Evolutionary conservation across 163 green algal genomes (phyloP), one percentile per base, ranked within the genome.

Genomic region (Trebouxiophyceae sp.): DNA sequence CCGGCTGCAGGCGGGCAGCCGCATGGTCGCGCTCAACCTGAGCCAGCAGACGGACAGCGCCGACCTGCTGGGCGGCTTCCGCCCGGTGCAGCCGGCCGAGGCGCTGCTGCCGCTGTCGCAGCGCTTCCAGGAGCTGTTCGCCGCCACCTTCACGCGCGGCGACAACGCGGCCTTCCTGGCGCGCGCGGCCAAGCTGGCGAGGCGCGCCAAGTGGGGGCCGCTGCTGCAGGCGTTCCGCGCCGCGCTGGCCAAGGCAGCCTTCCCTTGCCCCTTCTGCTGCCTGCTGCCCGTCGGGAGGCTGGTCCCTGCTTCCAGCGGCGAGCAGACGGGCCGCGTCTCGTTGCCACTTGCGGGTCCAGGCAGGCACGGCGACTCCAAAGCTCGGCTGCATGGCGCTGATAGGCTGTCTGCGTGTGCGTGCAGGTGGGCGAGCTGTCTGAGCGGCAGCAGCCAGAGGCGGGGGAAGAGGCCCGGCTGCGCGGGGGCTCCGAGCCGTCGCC

Each of bases 11-110:
- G 68, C 81, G 0, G 85, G 87, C 22, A 75, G 78, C 0, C 75
- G 79, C 33, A 76, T 99, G 63, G 81, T 94, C 33, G 89, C 93
- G 3, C 84, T 99, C 54, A 99, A 99, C 81, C 80, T 99, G 77
- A 96, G 84, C 67, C 90, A 97, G 79, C 94, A 98, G 81, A 97
- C 84, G 0, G 94, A 99, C 81, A 87, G 75, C 54, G 81, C 79
- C 23, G 94, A 99, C 73, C 81, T 99, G 60, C 71, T 99, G 64
- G 94, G 94, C 1, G 93, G 94, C 26, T 98, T 97, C 80, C 92
- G 91, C 63, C 94, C 94, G 1, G 84, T 96, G 46, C 86, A 93
- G 57, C 72, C 86, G 2, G 57, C 75, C 1, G 85, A 95, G 34
- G 76, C 83, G 23, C 77, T 96, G 63, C 56, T 87, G 60, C 87